Base-by-base conservation (phyloP, 78 protist species). In the Protostelium mycophagum region DNA sequence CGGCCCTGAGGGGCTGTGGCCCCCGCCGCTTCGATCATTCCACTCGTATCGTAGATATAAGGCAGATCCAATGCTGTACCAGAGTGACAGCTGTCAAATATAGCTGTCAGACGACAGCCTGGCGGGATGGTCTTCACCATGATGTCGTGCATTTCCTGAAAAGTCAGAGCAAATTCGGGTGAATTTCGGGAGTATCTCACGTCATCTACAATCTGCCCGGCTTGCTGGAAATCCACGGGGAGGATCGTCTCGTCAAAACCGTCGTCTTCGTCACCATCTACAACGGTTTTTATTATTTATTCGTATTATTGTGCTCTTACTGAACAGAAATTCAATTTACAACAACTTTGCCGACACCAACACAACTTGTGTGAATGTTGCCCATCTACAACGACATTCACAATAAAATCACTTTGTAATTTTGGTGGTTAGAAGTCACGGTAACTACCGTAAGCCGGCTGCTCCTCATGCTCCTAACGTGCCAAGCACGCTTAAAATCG, bases 251-350 rank as follows among this genome's bases (percentile, higher is more conserved):
- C 94, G 83, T 91, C 94, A 34, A 28, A 36, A 36, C 94, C 94
- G 83, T 91, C 94, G 34, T 9, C 36, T 90, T 91, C 94, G 90
- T 91, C 94, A 35, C 94, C 94, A 85, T 85, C 86, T 37, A 85
- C 63, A 85, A 37, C 5, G n/a, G 37, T 36, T 25, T 25, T 5
- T 85, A 5, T 85, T 16, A 16, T 36, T 5, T 16, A 16, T 36
- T 25, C 86, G 37, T 16, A 85, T 51, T 25, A 51, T 51, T 51
- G 16, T 16, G 73, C 73, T n/a, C 29, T n/a, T 83, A n/a, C n/a
- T n/a, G n/a, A n/a, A n/a, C n/a, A n/a, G n/a, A n/a, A n/a, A n/a
- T n/a, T n/a, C n/a, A n/a, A n/a, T n/a, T n/a, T n/a, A n/a, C n/a
- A n/a, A n/a, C n/a, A n/a, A n/a, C n/a, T n/a, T n/a, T n/a, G n/a